Evolutionary conservation across 176 grass and related monocot genomes (phyloP).

Genomic region (Paspalum vaginatum): DNA sequence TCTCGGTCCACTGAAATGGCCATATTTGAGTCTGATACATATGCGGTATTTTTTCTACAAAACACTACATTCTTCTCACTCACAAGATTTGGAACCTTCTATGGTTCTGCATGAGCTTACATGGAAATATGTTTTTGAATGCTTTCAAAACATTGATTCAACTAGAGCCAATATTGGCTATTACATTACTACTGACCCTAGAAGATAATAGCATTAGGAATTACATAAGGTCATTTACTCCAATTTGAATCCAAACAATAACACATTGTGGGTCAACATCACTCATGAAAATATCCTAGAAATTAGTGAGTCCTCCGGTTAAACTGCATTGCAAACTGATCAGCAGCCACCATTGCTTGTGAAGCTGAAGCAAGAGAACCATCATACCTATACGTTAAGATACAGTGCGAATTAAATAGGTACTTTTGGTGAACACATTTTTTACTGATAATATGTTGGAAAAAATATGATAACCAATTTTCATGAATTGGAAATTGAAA

Average conservation of each 20-base stretch:
- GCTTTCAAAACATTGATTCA: not conserved
- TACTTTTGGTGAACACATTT: not conserved
- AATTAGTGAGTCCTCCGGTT: slow-evolving; percentile 64
- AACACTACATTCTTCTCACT: not conserved
- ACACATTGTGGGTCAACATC: not conserved
- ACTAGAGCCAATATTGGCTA: slow-evolving; percentile 12
- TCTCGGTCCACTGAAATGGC: not conserved
- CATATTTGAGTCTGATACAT: not conserved
- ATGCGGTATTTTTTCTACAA: not conserved
- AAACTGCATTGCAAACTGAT: slow-evolving; percentile 78
- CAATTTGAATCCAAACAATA: slow-evolving; percentile 2
- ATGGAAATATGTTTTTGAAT: slow-evolving; percentile 11
- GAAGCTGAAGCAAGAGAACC: slow-evolving; percentile 79
- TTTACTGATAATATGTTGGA: not conserved
- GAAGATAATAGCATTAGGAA: not conserved
- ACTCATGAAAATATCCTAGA: slow-evolving; percentile 11
- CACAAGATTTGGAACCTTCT: not conserved
- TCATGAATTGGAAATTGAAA: slow-evolving; percentile 23
- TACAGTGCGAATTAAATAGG: not conserved
- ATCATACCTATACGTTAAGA: slow-evolving; percentile 68
- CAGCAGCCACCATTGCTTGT: slow-evolving; percentile 74
- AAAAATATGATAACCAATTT: slow-evolving; percentile 13
- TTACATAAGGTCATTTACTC: not conserved
- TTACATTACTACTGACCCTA: not conserved
- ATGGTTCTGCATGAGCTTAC: not conserved